These are phyloP conservation scores for Lentinula edodes DNA, from an alignment of 768 basidiomycete species.

Conservation along the genomic window DNA sequence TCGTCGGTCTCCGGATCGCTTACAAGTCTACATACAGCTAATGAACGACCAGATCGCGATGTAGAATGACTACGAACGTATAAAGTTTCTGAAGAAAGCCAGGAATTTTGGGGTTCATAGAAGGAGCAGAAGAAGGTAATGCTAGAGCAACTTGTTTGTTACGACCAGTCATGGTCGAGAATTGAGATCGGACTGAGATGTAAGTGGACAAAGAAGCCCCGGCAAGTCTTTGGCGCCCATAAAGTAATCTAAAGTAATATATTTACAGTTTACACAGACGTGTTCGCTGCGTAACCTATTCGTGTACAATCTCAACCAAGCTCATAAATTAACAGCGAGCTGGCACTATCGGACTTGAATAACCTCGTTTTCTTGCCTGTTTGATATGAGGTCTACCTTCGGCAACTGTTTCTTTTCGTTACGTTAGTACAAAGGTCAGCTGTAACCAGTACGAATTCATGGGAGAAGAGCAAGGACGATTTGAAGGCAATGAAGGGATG, in stretches of 20 bases:
- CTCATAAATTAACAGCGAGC: too few relatives aligned
- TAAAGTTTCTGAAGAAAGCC: conserved; percentile 92
- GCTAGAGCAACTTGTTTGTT: conserved; percentile 11
- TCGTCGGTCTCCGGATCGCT: conserved; percentile 78
- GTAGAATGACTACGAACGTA: conserved; percentile 50
- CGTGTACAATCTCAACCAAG: too few relatives aligned
- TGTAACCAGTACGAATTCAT: too few relatives aligned
- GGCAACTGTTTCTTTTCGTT: too few relatives aligned
- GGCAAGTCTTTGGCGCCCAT: background rate
- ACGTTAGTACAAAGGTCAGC: too few relatives aligned
- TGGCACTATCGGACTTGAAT: too few relatives aligned
- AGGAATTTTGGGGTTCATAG: conserved; percentile 53
- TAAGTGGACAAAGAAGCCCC: background rate
- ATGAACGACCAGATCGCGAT: conserved; percentile 11
- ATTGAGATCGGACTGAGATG: background rate
- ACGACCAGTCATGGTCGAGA: background rate
- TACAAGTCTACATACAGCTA: conserved; percentile 64
- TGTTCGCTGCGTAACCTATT: background rate
- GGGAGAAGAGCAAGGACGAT: too few relatives aligned
- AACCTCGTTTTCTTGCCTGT: too few relatives aligned
- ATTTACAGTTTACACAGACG: background rate
- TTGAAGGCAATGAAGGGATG: too few relatives aligned
- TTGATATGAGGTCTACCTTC: too few relatives aligned
- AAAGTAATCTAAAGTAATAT: background rate
- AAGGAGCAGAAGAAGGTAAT: conserved; percentile 17